Evolutionary conservation across 495 filamentous ascomycete genomes (phyloP).

Genomic region (Penicillium turbatum): DNA sequence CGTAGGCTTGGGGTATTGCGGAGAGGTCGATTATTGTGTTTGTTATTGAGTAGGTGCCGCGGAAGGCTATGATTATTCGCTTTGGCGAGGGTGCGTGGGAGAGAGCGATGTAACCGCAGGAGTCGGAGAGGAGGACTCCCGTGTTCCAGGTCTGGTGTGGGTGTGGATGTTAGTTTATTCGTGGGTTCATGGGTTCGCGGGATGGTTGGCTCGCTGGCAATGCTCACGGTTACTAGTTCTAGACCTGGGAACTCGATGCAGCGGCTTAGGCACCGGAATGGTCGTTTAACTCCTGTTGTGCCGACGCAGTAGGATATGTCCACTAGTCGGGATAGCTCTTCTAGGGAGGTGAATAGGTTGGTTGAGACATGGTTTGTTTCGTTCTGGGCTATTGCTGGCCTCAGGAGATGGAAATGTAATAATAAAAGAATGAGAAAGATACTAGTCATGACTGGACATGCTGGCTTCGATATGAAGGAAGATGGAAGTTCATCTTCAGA

Average conservation of each 20-base stretch:
- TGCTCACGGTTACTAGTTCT: slow-evolving; percentile 62
- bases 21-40: slow-evolving; percentile 88
- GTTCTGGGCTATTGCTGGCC: slow-evolving; percentile 3
- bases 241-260: slow-evolving; percentile 77
- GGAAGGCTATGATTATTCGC: slow-evolving; percentile 84
- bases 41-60: slow-evolving; percentile 88
- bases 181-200: neutral
- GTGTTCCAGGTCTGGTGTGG: slow-evolving; percentile 80
- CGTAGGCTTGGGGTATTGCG: slow-evolving; percentile 82
- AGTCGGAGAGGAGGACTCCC: slow-evolving; percentile 79
- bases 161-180: neutral
- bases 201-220: neutral
- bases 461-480: neutral
- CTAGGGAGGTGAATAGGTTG: slow-evolving; percentile 72
- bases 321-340: slow-evolving; percentile 80
- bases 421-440: slow-evolving; percentile 1
- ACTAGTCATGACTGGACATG: slow-evolving; percentile 4
- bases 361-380: slow-evolving; percentile 44
- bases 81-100: slow-evolving; percentile 58
- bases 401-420: slow-evolving; percentile 1
- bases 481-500: neutral
- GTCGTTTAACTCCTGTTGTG: slow-evolving; percentile 70
- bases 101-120: slow-evolving; percentile 88
- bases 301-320: slow-evolving; percentile 96
- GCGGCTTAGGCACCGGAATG: slow-evolving; percentile 79